Evolutionary conservation across 352 stramenopile species (phyloP).

Genomic region (Thraustochytrium striatum): DNA sequence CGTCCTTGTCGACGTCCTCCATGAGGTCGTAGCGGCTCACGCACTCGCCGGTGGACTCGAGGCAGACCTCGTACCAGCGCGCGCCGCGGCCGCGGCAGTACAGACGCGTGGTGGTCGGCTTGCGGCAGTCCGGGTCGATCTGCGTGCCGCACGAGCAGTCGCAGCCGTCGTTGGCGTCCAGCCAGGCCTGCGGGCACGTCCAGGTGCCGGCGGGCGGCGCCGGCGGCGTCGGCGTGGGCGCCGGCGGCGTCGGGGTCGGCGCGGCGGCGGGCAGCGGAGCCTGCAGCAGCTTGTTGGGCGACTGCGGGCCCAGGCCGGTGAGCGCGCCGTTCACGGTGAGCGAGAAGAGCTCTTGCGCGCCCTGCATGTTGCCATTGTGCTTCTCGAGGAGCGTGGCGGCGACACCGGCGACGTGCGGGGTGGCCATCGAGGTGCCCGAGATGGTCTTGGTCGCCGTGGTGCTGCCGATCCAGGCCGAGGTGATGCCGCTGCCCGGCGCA

Average conservation of each 20-base stretch:
- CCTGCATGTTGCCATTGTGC: not conserved
- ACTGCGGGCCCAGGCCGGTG: not conserved
- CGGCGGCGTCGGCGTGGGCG: not conserved
- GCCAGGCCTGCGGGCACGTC: too few relatives aligned
- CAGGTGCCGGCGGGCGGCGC: too few relatives aligned
- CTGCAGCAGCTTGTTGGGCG: slow-evolving; percentile 13
- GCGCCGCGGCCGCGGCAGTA: too few relatives aligned
- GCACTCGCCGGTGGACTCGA: too few relatives aligned
- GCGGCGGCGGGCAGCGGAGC: not conserved
- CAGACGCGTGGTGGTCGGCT: too few relatives aligned
- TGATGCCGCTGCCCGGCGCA: slow-evolving; percentile 42
- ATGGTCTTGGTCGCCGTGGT: slow-evolving; percentile 13
- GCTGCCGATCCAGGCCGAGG: slow-evolving; percentile 9
- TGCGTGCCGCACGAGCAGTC: too few relatives aligned
- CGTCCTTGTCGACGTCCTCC: too few relatives aligned
- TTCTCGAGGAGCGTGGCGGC: slow-evolving; percentile 41
- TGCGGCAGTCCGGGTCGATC: too few relatives aligned
- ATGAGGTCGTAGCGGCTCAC: too few relatives aligned
- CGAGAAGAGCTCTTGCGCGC: not conserved
- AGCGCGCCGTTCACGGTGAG: not conserved
- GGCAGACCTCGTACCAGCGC: too few relatives aligned
- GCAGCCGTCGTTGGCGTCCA: too few relatives aligned
- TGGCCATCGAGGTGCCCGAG: slow-evolving; percentile 49
- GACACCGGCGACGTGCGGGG: slow-evolving; percentile 43
- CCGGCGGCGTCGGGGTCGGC: too few relatives aligned